These are phyloP conservation scores for Exserohilum rostratum DNA, from an alignment of 2,329 filamentous ascomycete genomes.

Conservation along the genomic window DNA sequence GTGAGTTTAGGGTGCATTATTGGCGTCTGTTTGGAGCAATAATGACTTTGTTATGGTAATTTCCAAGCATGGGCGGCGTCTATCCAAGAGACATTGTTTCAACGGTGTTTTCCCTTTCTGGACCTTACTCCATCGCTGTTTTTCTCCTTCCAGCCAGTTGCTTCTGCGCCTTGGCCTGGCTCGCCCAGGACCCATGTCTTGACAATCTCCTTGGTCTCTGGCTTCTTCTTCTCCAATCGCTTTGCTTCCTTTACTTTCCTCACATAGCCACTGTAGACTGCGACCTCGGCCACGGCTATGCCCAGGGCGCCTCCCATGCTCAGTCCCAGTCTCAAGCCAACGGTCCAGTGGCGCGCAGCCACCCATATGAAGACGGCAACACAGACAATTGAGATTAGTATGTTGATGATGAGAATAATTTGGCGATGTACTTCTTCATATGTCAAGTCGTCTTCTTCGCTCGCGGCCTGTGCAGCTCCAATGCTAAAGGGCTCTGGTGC, in stretches of 20 bases:
- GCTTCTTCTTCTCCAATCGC: slow-evolving; percentile 63
- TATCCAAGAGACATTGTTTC: slow-evolving; percentile 25
- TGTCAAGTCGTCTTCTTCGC: slow-evolving; percentile 66
- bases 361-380: slow-evolving; percentile 80
- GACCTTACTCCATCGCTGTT: slow-evolving; percentile 44
- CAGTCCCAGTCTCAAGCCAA: slow-evolving; percentile 71
- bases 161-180: slow-evolving; percentile 16
- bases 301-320: slow-evolving; percentile 72
- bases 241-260: slow-evolving; percentile 73
- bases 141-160: slow-evolving; percentile 27
- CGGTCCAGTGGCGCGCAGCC: slow-evolving; percentile 76
- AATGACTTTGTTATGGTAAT: slow-evolving; percentile 1
- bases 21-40: slow-evolving; percentile 14
- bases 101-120: slow-evolving; percentile 54
- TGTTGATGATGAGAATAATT: slow-evolving; percentile 84
- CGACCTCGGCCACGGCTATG: slow-evolving; percentile 77
- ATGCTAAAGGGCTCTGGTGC: slow-evolving; percentile 59
- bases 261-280: slow-evolving; percentile 76
- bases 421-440: slow-evolving; percentile 80
- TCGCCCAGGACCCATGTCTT: slow-evolving; percentile 69
- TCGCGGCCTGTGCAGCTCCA: slow-evolving; percentile 45
- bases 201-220: slow-evolving; percentile 72
- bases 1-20: slow-evolving; percentile 29
- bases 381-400: slow-evolving; percentile 83
- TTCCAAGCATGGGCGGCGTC: slow-evolving; percentile 10